Conservation (phyloP, 2,329 filamentous ascomycete genomes). For the Basipetospora chlamydospora region DNA sequence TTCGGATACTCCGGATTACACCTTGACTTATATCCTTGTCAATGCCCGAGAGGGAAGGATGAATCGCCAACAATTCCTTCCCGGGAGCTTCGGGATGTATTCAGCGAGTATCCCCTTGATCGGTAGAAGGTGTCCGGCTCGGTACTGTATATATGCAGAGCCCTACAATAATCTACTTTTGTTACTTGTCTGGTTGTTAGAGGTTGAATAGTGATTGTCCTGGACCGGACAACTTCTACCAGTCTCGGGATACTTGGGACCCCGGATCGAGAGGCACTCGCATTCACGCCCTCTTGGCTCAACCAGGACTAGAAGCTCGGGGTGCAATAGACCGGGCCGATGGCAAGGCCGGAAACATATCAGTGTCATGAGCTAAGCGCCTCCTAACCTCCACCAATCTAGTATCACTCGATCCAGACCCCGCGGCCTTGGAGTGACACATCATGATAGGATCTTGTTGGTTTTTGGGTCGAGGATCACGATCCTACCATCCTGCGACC, state of each 20-base stretch:
- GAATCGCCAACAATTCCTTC: not conserved
- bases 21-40: no score
- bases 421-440: not conserved
- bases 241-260: not conserved
- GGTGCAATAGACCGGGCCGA: no score
- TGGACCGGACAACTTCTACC: no score
- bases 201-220: no score
- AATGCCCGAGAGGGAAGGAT: no score
- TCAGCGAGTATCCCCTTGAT: not conserved
- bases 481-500: no score
- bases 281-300: no score
- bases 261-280: not conserved
- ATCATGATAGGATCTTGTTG: not conserved
- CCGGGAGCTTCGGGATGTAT: not conserved
- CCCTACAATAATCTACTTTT: no score
- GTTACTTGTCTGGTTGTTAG: no score
- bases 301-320: no score
- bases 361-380: not conserved
- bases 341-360: not conserved
- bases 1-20: no score
- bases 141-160: not conserved
- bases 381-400: not conserved
- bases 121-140: not conserved
- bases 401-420: not conserved
- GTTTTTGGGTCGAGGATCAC: not conserved